These are phyloP conservation scores for Eleusine indica DNA, from an alignment of 176 grass and related monocot species.

Conservation along the genomic window DNA sequence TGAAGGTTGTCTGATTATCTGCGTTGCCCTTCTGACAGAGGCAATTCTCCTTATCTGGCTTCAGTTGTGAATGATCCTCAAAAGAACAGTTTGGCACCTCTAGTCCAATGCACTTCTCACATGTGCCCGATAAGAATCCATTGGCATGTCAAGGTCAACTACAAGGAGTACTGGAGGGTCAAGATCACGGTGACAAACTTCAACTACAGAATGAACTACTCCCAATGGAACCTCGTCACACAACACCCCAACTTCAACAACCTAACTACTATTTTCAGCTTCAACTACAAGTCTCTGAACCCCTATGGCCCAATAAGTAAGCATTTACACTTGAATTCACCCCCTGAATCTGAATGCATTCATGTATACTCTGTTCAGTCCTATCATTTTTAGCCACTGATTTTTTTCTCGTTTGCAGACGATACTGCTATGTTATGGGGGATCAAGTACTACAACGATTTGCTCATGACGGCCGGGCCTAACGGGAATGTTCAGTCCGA, in stretches of 20 bases:
- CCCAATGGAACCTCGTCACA: constrained; percentile 81
- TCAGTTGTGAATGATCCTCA: constrained; percentile 50
- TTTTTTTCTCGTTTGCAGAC: constrained; percentile 32
- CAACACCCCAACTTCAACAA: constrained; percentile 89
- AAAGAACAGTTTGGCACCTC: constrained; percentile 51
- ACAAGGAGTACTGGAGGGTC: constrained; percentile 80
- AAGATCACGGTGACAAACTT: constrained; percentile 78
- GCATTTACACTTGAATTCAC: not conserved
- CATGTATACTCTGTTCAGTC: not conserved
- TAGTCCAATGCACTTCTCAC: constrained; percentile 78
- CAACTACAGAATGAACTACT: constrained; percentile 87
- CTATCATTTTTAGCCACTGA: constrained; percentile 4
- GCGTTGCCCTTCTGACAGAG: constrained; percentile 46
- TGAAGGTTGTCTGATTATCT: constrained; percentile 24
- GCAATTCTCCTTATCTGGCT: constrained; percentile 63
- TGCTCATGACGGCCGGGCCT: constrained; percentile 62
- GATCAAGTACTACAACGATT: constrained; percentile 86
- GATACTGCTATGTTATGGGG: constrained; percentile 90
- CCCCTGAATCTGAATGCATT: not conserved
- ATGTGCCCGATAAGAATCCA: constrained; percentile 95
- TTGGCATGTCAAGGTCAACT: constrained; percentile 92
- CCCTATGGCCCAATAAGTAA: constrained; percentile 78
- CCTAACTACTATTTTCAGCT: constrained; percentile 74
- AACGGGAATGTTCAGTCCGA: constrained; percentile 86
- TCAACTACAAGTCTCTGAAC: constrained; percentile 64